Evolutionary conservation across 1,139 yeast species (phyloP), one percentile per base, ranked within the genome.

Genomic region (Scheffersomyces illinoinensis): DNA sequence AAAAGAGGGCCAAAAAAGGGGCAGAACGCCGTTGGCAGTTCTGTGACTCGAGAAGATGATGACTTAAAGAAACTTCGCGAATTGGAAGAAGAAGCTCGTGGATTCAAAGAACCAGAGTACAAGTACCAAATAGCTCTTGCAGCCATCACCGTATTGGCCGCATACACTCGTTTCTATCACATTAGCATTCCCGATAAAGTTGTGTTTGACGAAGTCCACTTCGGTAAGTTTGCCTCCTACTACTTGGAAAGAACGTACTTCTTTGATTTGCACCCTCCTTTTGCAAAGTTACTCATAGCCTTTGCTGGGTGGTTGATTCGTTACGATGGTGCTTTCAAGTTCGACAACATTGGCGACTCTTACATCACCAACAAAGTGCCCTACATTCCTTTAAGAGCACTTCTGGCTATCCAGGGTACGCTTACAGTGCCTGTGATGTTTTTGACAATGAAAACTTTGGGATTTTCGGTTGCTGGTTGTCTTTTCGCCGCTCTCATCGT

Each of bases 191-290:
- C 99, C 2, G 79, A 82, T 61, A 90, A 90, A 71, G 99, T 96
- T 58, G 99, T 96, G 26, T 96, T 96, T 69, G 99, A 96, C 77
- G 99, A 96, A 73, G 99, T 95, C 46, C 99, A 95, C 75, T 95
- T 95, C 70, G 99, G 99, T 53, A 93, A 93, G 71, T 93, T 93
- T 75, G 98, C 98, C 26, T 88, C 97, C 19, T 92, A 91, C 71
- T 91, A 91, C 72, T 76, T 91, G 61, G 89, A 91, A 71, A 79
- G 96, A 60, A 88, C 95, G 0, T 91, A 91, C 74, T 96, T 92
- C 74, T 95, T 96, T 72, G 99, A 96, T 75, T 85, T 96, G 60
- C 99, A 96, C 75, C 99, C 99, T 50, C 99, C 99, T 20, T 90
- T 96, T 76, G 99, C 98, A 56, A 96, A 96, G 75, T 80, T 96